phyloP scores from a whole-genome alignment of 805 yeast species.

The Yarrowia sp. region DNA sequence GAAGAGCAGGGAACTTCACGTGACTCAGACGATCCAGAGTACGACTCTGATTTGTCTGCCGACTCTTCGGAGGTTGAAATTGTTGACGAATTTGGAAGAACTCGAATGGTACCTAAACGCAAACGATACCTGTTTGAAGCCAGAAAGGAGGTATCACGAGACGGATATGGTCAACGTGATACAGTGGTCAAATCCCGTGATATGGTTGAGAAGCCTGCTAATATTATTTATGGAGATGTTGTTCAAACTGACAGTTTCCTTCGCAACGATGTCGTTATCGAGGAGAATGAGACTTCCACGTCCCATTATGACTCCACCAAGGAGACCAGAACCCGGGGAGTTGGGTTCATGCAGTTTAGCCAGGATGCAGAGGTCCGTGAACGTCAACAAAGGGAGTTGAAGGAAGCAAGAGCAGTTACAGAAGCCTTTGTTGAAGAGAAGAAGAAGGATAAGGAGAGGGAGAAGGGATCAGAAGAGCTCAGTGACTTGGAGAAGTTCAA shows the following conservation, averaged over 20 bases:
- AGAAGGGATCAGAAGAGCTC: background rate
- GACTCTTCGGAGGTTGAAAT: background rate
- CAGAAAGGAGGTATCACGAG: background rate
- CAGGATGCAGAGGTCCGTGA: background rate
- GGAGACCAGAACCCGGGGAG: background rate
- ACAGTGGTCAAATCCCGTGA: background rate
- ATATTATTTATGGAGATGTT: background rate
- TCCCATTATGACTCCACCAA: background rate
- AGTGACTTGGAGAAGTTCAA: background rate
- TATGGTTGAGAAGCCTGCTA: background rate
- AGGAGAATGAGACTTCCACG: background rate
- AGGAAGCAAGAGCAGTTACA: constrained; percentile 2
- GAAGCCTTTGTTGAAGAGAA: constrained; percentile 4
- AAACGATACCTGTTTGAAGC: constrained; percentile 7
- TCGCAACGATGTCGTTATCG: background rate
- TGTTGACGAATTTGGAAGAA: constrained; percentile 20
- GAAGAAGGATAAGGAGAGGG: background rate
- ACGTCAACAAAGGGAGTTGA: constrained; percentile 2
- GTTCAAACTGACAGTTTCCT: background rate
- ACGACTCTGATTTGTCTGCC: background rate
- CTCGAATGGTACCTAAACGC: background rate
- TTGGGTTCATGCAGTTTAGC: constrained; percentile 13
- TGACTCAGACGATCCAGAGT: background rate
- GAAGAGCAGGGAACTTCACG: background rate
- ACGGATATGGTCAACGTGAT: background rate